These are phyloP conservation scores for Davidsoniella australis DNA, from an alignment of 2,329 filamentous ascomycete species.

Conservation along the genomic window DNA sequence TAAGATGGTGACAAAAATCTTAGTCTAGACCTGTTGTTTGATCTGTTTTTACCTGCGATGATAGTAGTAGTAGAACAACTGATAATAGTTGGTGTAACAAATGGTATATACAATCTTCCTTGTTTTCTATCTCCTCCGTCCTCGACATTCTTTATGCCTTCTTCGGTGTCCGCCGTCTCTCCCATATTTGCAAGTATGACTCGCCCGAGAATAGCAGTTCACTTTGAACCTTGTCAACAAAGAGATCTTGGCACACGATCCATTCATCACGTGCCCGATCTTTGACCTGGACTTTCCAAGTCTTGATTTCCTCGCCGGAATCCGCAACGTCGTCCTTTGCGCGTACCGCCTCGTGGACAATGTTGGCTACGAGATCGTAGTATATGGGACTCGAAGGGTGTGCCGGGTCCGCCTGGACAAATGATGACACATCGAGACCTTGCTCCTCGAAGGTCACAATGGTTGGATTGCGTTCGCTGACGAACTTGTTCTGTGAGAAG, in stretches of 20 bases:
- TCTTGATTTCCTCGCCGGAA: constrained; percentile 70
- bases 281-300: constrained; percentile 83
- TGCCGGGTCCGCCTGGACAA: constrained; percentile 71
- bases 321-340: constrained; percentile 73
- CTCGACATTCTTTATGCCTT: not conserved
- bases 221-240: constrained; percentile 73
- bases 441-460: constrained; percentile 90
- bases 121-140: not conserved
- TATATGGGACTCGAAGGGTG: constrained; percentile 59
- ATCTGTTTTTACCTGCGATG: not conserved
- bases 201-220: constrained; percentile 87
- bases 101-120: not conserved
- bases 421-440: constrained; percentile 70
- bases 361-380: constrained; percentile 92
- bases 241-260: constrained; percentile 87
- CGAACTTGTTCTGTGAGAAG: constrained; percentile 93
- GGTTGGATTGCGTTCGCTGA: constrained; percentile 87
- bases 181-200: constrained; percentile 93
- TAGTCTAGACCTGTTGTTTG: too few relatives aligned
- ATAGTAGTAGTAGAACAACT: not conserved
- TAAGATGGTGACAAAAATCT: too few relatives aligned
- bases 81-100: not conserved
- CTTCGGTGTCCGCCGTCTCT: constrained; percentile 45
- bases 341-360: constrained; percentile 70
- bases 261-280: constrained; percentile 73